These are phyloP conservation scores for Fusarium decemcellulare DNA, from an alignment of 2,329 filamentous ascomycete species.

Conservation along the genomic window DNA sequence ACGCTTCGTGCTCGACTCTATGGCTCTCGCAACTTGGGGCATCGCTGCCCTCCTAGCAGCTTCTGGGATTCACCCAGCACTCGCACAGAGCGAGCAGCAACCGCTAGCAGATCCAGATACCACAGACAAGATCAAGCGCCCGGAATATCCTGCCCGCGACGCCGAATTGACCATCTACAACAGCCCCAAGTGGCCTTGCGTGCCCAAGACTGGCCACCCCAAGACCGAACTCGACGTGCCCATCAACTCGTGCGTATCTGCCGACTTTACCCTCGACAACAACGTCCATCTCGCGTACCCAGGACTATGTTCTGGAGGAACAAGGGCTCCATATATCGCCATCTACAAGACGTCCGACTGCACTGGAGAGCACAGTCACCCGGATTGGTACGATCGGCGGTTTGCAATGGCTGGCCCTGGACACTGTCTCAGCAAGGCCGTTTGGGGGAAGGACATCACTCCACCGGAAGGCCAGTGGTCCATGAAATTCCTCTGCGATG, in stretches of 20 bases:
- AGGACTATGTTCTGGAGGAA: constrained; percentile 14
- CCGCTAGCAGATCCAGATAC: neutral
- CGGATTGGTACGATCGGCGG: constrained; percentile 6
- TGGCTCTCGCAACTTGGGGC: neutral
- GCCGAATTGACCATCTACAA: constrained; percentile 11
- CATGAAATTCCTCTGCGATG: constrained; percentile 17
- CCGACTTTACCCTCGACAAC: constrained; percentile 25
- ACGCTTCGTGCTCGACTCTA: neutral
- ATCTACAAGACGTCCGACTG: constrained; percentile 15
- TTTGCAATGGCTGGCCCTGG: constrained; percentile 12
- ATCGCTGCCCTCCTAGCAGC: neutral
- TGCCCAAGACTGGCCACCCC: neutral
- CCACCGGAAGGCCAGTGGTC: constrained; percentile 14
- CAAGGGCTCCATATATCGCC: constrained; percentile 4
- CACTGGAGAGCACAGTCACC: constrained; percentile 10
- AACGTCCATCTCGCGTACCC: constrained; percentile 15
- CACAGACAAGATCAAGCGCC: neutral
- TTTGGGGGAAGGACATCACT: constrained; percentile 11
- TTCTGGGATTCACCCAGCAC: neutral
- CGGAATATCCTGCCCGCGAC: neutral
- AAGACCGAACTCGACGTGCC: constrained; percentile 10
- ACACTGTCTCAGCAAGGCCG: constrained; percentile 13
- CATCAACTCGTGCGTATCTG: constrained; percentile 20
- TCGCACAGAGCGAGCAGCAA: neutral
- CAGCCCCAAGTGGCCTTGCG: constrained; percentile 8